Base-by-base conservation (phyloP, 2,329 filamentous ascomycete species). In the Diaporthe sp. region DNA sequence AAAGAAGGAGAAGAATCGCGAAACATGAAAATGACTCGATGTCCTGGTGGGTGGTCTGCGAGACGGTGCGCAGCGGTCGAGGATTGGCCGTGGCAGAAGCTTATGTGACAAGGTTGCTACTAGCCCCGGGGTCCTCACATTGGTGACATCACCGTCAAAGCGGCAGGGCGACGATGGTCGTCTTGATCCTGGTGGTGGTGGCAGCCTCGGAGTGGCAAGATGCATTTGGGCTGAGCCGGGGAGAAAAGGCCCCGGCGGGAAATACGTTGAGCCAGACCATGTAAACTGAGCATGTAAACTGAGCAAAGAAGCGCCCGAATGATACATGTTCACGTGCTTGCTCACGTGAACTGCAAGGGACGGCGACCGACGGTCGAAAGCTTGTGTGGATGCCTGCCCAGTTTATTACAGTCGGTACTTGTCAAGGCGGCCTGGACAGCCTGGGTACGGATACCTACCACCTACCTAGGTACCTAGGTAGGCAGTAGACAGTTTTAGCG, bases 291-390 rank as follows among this genome's bases (percentile, higher is more conserved):
- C 7, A 51, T n/a, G 9, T 4, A 5, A 9, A 35, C 50, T 51
- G 10, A 27, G n/a, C 5, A 27, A 5, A 51, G 50, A 27, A 35
- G 32, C n/a, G n/a, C n/a, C n/a, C n/a, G n/a, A 37, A 37, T 37
- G 10, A 6, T 0, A 4, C 9, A 9, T 10, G 1, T 1, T 7
- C 69, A 71, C 69, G 69, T 71, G 69, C n/a, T 7, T 4, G 0
- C 27, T 47, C 69, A 71, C 69, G 69, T 71, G 69, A 71, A n/a
- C 69, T 53, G 55, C 68, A 42, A 71, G 68, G n/a, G n/a, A n/a
- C n/a, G n/a, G n/a, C n/a, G n/a, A n/a, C n/a, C 51, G 30, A 70
- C 51, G 15, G n/a, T 10, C 56, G 19, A 15, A 6, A 35, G 66
- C 39, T 17, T 56, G 63, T n/a, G n/a, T n/a, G n/a, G n/a, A n/a